Conservation (phyloP, 495 filamentous ascomycete genomes). For the Pseudevernia furfuracea region DNA sequence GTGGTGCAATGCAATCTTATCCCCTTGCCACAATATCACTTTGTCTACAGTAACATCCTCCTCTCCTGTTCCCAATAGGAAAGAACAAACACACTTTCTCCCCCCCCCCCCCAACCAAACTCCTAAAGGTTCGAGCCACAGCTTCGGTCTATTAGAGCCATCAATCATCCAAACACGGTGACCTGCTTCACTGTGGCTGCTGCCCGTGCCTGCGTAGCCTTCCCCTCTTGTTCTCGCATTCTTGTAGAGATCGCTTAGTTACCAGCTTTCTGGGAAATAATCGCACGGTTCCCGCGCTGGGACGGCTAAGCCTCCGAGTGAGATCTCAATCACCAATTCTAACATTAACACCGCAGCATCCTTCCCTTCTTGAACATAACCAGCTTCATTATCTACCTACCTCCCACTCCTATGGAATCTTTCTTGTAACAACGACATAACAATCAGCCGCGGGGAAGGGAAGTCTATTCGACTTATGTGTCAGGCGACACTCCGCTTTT, state of each 20-base stretch:
- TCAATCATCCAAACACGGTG: neutral
- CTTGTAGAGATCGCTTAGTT: constrained; percentile 21
- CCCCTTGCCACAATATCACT: neutral
- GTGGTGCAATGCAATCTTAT: neutral
- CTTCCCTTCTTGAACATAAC: constrained; percentile 1
- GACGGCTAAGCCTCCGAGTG: constrained; percentile 17
- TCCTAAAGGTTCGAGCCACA: neutral
- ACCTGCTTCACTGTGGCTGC: constrained; percentile 15
- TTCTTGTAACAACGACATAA: constrained; percentile 8
- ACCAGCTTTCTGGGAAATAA: constrained; percentile 15
- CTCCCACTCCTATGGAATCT: constrained; percentile 3
- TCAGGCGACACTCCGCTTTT: constrained; percentile 14
- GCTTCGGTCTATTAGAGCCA: neutral
- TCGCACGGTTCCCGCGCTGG: constrained; percentile 15
- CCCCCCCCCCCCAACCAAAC: too few species aligned
- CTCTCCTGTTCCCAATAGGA: neutral
- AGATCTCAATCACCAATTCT: constrained; percentile 13
- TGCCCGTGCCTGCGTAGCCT: constrained; percentile 17
- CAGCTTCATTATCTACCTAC: constrained; percentile 5
- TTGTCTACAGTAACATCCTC: neutral
- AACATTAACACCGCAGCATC: constrained; percentile 1
- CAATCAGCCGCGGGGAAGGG: constrained; percentile 9
- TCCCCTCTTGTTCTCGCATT: constrained; percentile 21
- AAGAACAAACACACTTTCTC: neutral
- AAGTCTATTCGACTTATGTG: constrained; percentile 14